Conservation (phyloP, 768 basidiomycete genomes). For the Neoboletus brunneissimus region DNA sequence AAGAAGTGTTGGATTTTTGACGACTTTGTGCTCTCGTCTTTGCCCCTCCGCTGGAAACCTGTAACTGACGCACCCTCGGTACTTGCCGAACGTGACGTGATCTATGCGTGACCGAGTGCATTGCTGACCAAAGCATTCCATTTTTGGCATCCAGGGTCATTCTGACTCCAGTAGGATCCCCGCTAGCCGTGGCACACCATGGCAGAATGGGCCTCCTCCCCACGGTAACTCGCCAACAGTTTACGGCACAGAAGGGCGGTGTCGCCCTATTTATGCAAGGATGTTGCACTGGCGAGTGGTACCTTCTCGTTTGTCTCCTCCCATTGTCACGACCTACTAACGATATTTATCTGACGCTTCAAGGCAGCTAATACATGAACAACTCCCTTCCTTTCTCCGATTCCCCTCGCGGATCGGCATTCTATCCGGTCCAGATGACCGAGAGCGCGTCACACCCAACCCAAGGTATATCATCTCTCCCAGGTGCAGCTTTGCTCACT, state of each 20-base stretch:
- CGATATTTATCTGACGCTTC: conserved; percentile 6
- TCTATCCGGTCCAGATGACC: conserved; percentile 2
- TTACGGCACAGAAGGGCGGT: conserved; percentile 23
- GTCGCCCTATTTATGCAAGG: conserved; percentile 16
- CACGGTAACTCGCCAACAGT: background rate
- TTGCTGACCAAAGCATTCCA: conserved; percentile 20
- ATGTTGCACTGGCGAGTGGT: background rate
- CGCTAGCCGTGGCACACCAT: background rate
- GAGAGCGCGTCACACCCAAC: background rate
- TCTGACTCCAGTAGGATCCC: too few species aligned
- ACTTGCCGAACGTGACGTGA: conserved; percentile 29
- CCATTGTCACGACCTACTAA: conserved; percentile 10
- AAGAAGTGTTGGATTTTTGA: conserved; percentile 32
- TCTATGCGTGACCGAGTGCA: conserved; percentile 7
- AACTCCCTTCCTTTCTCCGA: conserved; percentile 13
- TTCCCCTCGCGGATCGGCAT: conserved; percentile 16
- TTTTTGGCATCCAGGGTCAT: conserved; percentile 14
- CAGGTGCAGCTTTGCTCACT: background rate
- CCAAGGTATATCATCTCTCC: conserved; percentile 11
- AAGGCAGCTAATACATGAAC: conserved; percentile 18
- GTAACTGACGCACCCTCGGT: conserved; percentile 22
- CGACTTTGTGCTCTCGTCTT: conserved; percentile 17
- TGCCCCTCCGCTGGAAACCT: conserved; percentile 23
- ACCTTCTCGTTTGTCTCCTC: background rate
- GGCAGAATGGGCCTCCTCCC: background rate